Percentiles rank a stretch among this genome's conserved stretches.
phyloP scores from a whole-genome alignment of 2,329 filamentous ascomycete genomes.

The Ascochyta fabae region DNA sequence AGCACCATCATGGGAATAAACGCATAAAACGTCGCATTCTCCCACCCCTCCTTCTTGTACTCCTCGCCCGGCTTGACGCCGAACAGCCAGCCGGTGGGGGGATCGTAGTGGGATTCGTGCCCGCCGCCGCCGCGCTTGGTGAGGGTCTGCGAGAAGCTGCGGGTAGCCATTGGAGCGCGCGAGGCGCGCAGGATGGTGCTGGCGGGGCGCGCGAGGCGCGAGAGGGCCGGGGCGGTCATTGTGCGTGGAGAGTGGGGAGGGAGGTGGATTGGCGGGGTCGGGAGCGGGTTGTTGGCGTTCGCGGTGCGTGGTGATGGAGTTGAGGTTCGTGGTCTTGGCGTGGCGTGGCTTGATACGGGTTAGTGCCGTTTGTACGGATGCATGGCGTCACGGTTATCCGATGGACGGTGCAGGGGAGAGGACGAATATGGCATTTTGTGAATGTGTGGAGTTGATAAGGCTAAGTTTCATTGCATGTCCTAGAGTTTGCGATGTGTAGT shows the following conservation, averaged over 20 bases:
- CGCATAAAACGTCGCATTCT: constrained; percentile 82
- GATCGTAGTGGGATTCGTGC: constrained; percentile 83
- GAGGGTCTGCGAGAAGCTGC: constrained; percentile 31
- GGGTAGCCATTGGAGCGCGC: constrained; percentile 23
- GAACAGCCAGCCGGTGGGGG: constrained; percentile 90
- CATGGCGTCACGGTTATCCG: constrained; percentile 15
- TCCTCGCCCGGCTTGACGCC: constrained; percentile 95
- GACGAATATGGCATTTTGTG: too few relatives aligned
- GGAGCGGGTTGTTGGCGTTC: constrained; percentile 7
- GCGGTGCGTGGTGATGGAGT: constrained; percentile 10
- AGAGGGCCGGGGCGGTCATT: constrained; percentile 39
- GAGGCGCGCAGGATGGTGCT: constrained; percentile 6
- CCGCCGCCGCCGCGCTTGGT: constrained; percentile 23
- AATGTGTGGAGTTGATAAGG: too few relatives aligned
- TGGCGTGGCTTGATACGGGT: constrained; percentile 19
- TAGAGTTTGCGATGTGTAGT: background rate
- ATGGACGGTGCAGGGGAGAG: too few relatives aligned
- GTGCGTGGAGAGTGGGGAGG: constrained; percentile 8
- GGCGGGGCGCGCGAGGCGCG: constrained; percentile 2
- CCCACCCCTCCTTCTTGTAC: constrained; percentile 95
- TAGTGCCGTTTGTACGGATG: constrained; percentile 11
- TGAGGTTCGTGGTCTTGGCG: constrained; percentile 18
- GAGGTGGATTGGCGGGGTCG: constrained; percentile 2
- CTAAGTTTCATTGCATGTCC: too few relatives aligned
- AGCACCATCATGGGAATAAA: constrained; percentile 66